phyloP scores from a whole-genome alignment of 352 stramenopile species.

The Pythium guiyangense region DNA sequence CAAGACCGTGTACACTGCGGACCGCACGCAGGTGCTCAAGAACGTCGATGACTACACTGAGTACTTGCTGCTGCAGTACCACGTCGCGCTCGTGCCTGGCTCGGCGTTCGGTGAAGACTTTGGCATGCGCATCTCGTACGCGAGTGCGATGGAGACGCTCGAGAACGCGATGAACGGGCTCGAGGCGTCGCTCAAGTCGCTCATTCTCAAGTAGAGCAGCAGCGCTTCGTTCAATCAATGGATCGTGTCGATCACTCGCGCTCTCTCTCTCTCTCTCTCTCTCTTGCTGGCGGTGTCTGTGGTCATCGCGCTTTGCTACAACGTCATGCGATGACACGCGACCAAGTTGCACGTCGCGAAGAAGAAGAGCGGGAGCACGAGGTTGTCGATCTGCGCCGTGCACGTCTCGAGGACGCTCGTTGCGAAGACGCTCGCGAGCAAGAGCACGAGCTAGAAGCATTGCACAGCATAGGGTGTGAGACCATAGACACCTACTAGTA shows the following conservation, averaged over 20 bases:
- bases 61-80: constrained; percentile 88
- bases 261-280: not conserved
- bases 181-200: constrained; percentile 43
- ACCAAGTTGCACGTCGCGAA: constrained; percentile 52
- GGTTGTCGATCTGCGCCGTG: constrained; percentile 81
- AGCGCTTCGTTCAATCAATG: not conserved
- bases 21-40: constrained; percentile 20
- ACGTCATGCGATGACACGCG: constrained; percentile 19
- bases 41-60: constrained; percentile 82
- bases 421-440: constrained; percentile 29
- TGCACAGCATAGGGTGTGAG: too few relatives aligned
- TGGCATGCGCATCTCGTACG: constrained; percentile 94
- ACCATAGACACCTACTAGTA: too few relatives aligned
- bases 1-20: constrained; percentile 30
- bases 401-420: constrained; percentile 64
- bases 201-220: constrained; percentile 35
- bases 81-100: constrained; percentile 92
- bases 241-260: too few relatives aligned
- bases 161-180: constrained; percentile 59
- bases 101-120: constrained; percentile 93
- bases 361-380: constrained; percentile 73
- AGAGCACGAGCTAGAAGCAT: constrained; percentile 19
- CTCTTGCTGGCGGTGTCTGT: not conserved
- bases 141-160: constrained; percentile 87
- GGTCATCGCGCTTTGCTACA: not conserved